Conservation (phyloP, 371 early-diverging fungal genomes). For the Saksenaea vasiformis region DNA sequence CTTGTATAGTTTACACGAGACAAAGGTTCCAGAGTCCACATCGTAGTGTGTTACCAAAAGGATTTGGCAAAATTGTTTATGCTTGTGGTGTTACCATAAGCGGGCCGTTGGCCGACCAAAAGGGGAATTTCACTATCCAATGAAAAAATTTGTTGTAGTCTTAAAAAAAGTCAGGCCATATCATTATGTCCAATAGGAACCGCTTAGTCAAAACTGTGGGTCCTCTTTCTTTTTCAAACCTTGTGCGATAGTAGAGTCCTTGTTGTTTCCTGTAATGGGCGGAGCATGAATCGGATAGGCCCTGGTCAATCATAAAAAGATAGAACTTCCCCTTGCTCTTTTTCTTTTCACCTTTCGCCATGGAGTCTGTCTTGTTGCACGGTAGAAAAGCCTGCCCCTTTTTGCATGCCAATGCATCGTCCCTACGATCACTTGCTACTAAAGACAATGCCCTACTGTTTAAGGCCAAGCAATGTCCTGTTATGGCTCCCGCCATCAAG, state of each 20-base stretch:
- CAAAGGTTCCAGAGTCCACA: background rate
- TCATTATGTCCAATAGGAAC: background rate
- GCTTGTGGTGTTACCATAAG: background rate
- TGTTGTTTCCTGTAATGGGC: background rate
- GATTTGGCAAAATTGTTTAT: background rate
- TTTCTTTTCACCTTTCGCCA: slow-evolving; percentile 15
- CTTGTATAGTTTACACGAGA: too few species aligned
- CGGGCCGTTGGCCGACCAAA: slow-evolving; percentile 3
- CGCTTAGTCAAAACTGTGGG: background rate
- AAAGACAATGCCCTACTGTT: slow-evolving; percentile 54
- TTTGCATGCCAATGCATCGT: slow-evolving; percentile 68
- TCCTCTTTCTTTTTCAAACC: background rate
- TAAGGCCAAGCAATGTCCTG: slow-evolving; percentile 80
- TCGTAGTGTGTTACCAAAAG: background rate
- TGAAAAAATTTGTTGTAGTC: background rate
- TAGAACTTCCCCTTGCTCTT: background rate
- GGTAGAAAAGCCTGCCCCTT: slow-evolving; percentile 74
- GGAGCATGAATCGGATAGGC: background rate
- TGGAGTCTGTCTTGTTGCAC: slow-evolving; percentile 51
- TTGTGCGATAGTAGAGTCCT: background rate
- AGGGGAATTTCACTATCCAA: background rate
- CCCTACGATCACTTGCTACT: slow-evolving; percentile 64
- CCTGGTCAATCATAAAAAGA: slow-evolving; percentile 1
- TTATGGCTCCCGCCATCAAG: slow-evolving; percentile 79
- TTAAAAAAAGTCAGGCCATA: background rate